Base-by-base conservation (phyloP, 768 basidiomycete genomes). In the Astraeus odoratus region DNA sequence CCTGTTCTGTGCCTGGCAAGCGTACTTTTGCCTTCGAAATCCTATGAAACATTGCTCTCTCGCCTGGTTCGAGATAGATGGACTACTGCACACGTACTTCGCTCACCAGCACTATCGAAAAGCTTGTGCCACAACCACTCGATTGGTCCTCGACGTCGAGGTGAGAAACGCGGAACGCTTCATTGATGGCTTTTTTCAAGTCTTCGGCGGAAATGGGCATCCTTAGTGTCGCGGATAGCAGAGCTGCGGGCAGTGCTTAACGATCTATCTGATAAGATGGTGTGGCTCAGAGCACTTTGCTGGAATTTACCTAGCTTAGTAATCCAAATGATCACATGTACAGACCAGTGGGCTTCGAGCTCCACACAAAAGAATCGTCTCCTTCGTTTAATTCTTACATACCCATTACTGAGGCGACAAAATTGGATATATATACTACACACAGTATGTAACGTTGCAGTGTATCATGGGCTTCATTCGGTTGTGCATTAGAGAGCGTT, bases 61-160 rank as follows among this genome's bases (percentile, higher is more conserved):
- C 22, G 33, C 34, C 16, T 33, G 24, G 42, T 46, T 25, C 29
- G 39, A 10, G 7, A n/a, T 29, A 36, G 16, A 38, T 36, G 25
- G 38, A 39, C 8, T 13, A 27, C 22, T 22, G 13, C 13, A 23
- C 20, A 64, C 73, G 29, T 49, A 83, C 85, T 57, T 83, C 78
- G 68, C 86, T 89, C 53, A 92, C 87, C 24, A 92, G 71, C 22
- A 85, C 57, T 23, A 91, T 73, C 0, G 78, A 67, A 55, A 87
- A 91, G 59, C 71, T 89, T 51, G 87, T 79, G 3, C 89, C 88
- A 53, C 89, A 92, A 5, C 87, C 87, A 52, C 71, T 84, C 0
- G 86, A 89, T 52, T 77, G 74, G 59, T 91, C 88, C 51, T 80
- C 69, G 40, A 92, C 81, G 56, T 87, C 76, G 12, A 90, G 73